These are phyloP conservation scores for Phytophthora nicotianae DNA, from an alignment of 352 stramenopile species.

Conservation along the genomic window DNA sequence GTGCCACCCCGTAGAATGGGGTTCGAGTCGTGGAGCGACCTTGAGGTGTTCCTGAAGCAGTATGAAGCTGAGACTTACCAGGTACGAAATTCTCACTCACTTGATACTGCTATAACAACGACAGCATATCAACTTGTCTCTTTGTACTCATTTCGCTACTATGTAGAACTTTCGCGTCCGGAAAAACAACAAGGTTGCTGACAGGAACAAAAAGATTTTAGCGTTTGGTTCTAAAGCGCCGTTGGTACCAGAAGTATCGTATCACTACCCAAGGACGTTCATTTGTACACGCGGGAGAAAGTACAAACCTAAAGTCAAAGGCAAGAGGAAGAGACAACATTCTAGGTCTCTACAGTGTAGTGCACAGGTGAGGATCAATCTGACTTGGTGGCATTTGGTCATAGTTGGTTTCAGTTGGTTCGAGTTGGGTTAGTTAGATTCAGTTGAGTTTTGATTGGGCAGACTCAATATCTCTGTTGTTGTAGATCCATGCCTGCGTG, in stretches of 20 bases:
- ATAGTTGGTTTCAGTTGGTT: not conserved
- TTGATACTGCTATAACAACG: no score
- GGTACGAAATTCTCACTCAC: no score
- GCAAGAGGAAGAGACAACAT: not conserved
- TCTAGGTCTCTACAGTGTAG: not conserved
- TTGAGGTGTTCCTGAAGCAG: no score
- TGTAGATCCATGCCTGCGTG: not conserved
- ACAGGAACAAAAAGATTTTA: not conserved
- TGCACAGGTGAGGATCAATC: not conserved
- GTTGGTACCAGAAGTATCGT: not conserved
- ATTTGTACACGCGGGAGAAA: not conserved
- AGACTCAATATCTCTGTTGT: not conserved
- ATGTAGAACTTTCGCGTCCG: not conserved
- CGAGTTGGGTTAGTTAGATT: not conserved
- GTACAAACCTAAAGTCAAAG: not conserved
- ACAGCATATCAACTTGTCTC: no score
- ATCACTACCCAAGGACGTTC: not conserved
- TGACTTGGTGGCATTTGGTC: no score
- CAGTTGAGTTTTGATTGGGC: not conserved
- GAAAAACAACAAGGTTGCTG: not conserved
- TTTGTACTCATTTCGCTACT: no score
- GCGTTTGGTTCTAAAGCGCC: not conserved
- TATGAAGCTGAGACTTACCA: no score
- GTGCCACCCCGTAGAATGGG: no score
- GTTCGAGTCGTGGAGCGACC: no score